Percentiles rank a stretch among this genome's conserved stretches.
These are phyloP conservation scores for Xylaria sp. DNA, from an alignment of 2,329 filamentous ascomycete genomes.

Conservation along the genomic window DNA sequence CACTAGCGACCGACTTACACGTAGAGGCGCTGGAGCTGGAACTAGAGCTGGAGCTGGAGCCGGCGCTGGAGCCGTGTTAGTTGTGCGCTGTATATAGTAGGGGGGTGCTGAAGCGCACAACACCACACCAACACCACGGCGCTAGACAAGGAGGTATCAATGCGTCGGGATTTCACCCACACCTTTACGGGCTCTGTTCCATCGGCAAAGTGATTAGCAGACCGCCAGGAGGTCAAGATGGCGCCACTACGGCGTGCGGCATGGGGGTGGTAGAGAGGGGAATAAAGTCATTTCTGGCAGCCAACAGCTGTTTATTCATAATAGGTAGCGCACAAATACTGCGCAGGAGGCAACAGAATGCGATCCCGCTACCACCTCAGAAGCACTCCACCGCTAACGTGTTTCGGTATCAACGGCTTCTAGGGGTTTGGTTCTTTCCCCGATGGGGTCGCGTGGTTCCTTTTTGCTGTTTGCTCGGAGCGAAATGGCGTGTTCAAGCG, in stretches of 20 bases:
- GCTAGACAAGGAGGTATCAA: slow-evolving; percentile 17
- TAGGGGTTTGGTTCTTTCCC: slow-evolving; percentile 19
- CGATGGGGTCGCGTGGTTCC: slow-evolving; percentile 20
- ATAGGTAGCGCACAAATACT: slow-evolving; percentile 1
- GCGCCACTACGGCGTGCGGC: slow-evolving; percentile 23
- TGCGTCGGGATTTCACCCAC: slow-evolving; percentile 30
- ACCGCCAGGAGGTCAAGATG: slow-evolving; percentile 29
- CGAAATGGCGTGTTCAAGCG: background rate
- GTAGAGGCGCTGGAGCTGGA: slow-evolving; percentile 4
- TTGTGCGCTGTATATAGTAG: background rate
- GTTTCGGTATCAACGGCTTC: slow-evolving; percentile 17
- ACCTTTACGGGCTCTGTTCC: slow-evolving; percentile 27
- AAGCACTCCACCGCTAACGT: slow-evolving; percentile 7
- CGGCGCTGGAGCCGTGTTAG: background rate
- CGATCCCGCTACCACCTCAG: slow-evolving; percentile 24
- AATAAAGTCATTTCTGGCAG: slow-evolving; percentile 5
- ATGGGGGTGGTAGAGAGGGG: background rate
- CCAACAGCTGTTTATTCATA: slow-evolving; percentile 13
- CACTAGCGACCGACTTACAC: too few species aligned
- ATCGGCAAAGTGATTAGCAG: slow-evolving; percentile 22
- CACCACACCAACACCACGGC: background rate
- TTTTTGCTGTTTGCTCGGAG: background rate
- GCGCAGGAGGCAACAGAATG: slow-evolving; percentile 22
- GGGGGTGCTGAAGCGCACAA: background rate
- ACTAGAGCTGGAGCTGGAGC: background rate